Evolutionary conservation across 2,329 filamentous ascomycete species (phyloP).

Genomic region (Cucurbitaria berberidis): DNA sequence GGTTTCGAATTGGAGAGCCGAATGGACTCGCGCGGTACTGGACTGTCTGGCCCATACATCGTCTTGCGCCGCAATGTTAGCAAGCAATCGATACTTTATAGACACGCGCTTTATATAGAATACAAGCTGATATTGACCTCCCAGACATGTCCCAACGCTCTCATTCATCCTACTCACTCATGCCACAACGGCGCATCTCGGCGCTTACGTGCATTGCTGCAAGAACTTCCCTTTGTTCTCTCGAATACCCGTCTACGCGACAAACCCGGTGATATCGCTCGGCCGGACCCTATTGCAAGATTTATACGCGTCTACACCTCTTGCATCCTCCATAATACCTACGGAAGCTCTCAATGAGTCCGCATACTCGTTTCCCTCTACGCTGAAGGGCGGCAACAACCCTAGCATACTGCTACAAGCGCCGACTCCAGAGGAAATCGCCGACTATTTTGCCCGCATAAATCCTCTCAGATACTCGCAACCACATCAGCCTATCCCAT

Average conservation of each 20-base stretch:
- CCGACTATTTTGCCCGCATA: constrained; percentile 87
- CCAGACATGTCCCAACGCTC: constrained; percentile 84
- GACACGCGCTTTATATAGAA: constrained; percentile 6
- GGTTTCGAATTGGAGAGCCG: constrained; percentile 15
- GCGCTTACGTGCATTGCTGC: constrained; percentile 95
- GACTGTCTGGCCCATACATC: constrained; percentile 8
- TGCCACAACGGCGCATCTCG: constrained; percentile 87
- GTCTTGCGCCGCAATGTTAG: neutral
- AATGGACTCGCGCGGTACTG: neutral
- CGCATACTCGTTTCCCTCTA: constrained; percentile 57
- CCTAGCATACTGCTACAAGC: constrained; percentile 66
- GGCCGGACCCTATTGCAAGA: constrained; percentile 91
- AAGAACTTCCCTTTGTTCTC: constrained; percentile 93
- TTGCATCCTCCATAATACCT: constrained; percentile 85
- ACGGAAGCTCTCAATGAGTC: constrained; percentile 73
- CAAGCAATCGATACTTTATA: neutral
- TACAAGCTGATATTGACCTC: constrained; percentile 24
- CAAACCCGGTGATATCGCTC: constrained; percentile 88
- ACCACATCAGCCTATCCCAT: constrained; percentile 86
- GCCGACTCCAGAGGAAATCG: constrained; percentile 86
- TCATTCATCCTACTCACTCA: constrained; percentile 95
- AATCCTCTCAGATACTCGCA: constrained; percentile 96
- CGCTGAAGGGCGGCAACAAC: constrained; percentile 53
- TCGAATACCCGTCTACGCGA: constrained; percentile 93
- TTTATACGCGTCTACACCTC: constrained; percentile 85